Evolutionary conservation across 2,329 filamentous ascomycete species (phyloP), one percentile per base, ranked within the genome.

Genomic region (Onygenales sp.): DNA sequence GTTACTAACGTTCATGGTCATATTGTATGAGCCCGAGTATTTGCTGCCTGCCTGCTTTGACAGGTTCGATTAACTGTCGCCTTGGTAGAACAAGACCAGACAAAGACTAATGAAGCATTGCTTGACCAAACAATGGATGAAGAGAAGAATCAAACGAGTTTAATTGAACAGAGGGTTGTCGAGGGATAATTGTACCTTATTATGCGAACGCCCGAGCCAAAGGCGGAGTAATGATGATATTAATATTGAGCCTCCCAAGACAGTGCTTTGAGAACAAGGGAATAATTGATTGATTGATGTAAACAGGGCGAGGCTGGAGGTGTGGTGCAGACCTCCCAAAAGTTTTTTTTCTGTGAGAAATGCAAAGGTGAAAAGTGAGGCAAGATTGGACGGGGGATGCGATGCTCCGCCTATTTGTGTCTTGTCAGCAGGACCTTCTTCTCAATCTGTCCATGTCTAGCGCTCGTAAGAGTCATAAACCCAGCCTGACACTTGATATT

Each of bases 361-460:
- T 6, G 6, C 8, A 51, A 52, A 47, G 27, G 39, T 14, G 40
- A 54, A 54, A 54, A 42, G 43, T 52, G 49, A 54, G 52, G 54
- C 49, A 51, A 46, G 32, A 10, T 45, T 37, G 33, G 48, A 52
- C 9, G 45, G 27, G 43, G 37, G 11, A 37, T 17, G 34, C 21
- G 39, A 8, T 32, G 4, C 42, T 52, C 42, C 14, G 8, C 10
- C 31, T 52, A 43, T 17, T 39, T 42, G 27, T 50, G 43, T 50
- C 43, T 42, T 46, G 45, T 56, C 49, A 54, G 49, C 33, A 44
- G 44, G 27, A 52, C 49, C 44, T 14, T 10, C n/a, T 42, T 27
- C 39, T 33, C 32, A 52, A 46, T n/a, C 33, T 14, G 39, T 10
- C 4, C 27, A 37, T 52, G 37, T 36, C n/a, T 6, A n/a, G 21